phyloP scores from a whole-genome alignment of 2,329 filamentous ascomycete species.

The Claviceps spartinae region DNA sequence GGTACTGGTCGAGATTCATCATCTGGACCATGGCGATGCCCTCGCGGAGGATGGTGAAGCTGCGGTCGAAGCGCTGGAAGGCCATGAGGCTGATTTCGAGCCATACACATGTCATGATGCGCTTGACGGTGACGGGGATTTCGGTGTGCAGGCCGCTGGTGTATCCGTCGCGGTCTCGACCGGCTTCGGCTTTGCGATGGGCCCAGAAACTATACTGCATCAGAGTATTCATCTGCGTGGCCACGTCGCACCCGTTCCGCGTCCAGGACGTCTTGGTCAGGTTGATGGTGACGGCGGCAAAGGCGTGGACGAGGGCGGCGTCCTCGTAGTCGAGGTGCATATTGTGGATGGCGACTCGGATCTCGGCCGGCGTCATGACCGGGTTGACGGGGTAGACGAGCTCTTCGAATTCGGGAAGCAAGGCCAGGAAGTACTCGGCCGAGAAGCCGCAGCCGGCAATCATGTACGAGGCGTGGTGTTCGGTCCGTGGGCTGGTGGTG shows the following conservation, averaged over 20 bases:
- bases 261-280: constrained; percentile 18
- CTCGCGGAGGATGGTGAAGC: constrained; percentile 35
- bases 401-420: constrained; percentile 21
- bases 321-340: constrained; percentile 22
- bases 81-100: constrained; percentile 37
- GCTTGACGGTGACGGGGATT: constrained; percentile 26
- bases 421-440: constrained; percentile 19
- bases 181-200: constrained; percentile 14
- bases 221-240: constrained; percentile 17
- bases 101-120: constrained; percentile 35
- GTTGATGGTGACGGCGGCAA: constrained; percentile 23
- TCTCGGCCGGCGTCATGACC: constrained; percentile 18
- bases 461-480: not conserved
- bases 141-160: constrained; percentile 21
- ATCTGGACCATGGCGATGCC: constrained; percentile 30
- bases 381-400: constrained; percentile 25
- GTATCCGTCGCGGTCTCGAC: constrained; percentile 17
- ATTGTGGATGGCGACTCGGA: constrained; percentile 16
- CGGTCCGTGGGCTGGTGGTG: constrained; percentile 1
- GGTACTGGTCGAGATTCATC: constrained; percentile 28
- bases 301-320: constrained; percentile 22
- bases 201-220: constrained; percentile 12
- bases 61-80: constrained; percentile 30
- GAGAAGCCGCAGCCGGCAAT: constrained; percentile 12
- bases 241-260: constrained; percentile 14